phyloP scores from a whole-genome alignment of 2,329 filamentous ascomycete species.

The Plenodomus lindquistii region DNA sequence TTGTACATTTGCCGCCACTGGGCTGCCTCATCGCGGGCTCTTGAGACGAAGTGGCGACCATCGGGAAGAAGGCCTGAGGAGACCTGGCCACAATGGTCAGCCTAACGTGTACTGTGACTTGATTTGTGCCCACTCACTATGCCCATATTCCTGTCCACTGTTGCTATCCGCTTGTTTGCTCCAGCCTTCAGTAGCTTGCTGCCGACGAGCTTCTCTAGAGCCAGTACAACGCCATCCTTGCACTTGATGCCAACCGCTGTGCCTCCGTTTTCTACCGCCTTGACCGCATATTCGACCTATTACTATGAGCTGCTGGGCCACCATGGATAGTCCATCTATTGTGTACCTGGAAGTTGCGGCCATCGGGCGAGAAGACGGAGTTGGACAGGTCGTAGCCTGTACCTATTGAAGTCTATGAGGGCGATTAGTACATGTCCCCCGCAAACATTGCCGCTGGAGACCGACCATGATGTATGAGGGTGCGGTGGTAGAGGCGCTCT shows the following conservation, averaged over 20 bases:
- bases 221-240: constrained; percentile 95
- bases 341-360: constrained; percentile 91
- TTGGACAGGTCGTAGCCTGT: constrained; percentile 99
- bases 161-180: constrained; percentile 96
- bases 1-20: constrained; percentile 95
- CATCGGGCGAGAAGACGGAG: constrained; percentile 99
- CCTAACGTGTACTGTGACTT: neutral
- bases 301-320: constrained; percentile 11
- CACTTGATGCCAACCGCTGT: constrained; percentile 95
- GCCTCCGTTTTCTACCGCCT: constrained; percentile 97
- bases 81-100: constrained; percentile 62
- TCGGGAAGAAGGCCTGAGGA: constrained; percentile 94
- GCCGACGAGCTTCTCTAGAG: constrained; percentile 92
- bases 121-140: constrained; percentile 65
- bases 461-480: constrained; percentile 32
- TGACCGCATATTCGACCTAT: constrained; percentile 90
- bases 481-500: neutral
- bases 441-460: constrained; percentile 12
- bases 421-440: constrained; percentile 18
- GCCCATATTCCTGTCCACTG: constrained; percentile 90
- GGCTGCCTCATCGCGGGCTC: constrained; percentile 90
- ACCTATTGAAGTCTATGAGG: constrained; percentile 89
- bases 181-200: constrained; percentile 94
- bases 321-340: neutral
- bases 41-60: constrained; percentile 90